A percentile compares a stretch with the other conserved stretches of the same genome.
Evolutionary conservation across 768 basidiomycete species (phyloP).

Genomic region (Boletus coccyginus): DNA sequence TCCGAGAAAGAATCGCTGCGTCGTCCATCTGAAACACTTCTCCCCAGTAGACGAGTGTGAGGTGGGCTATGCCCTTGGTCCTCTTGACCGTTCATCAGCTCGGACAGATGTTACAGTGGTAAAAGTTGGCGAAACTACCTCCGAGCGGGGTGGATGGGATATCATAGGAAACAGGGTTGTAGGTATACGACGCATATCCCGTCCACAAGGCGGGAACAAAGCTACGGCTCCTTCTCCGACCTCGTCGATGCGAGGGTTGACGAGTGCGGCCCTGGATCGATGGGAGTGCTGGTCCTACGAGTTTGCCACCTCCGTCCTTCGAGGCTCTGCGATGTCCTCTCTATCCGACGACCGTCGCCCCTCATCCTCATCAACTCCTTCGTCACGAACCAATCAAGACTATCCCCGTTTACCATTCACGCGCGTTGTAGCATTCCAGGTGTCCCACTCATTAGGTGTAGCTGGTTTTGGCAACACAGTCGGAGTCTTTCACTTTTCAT

Average conservation of each 20-base stretch:
- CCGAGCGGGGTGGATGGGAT: conserved; percentile 82
- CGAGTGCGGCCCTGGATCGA: conserved; percentile 63
- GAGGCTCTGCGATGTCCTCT: conserved; percentile 50
- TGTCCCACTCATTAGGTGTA: conserved; percentile 48
- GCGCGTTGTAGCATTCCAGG: conserved; percentile 61
- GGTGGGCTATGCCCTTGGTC: conserved; percentile 28
- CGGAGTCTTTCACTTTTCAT: conserved; percentile 26
- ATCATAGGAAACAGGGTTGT: conserved; percentile 52
- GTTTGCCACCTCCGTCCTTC: conserved; percentile 44
- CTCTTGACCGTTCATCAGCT: conserved; percentile 34
- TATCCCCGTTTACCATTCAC: conserved; percentile 75
- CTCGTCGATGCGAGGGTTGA: conserved; percentile 43
- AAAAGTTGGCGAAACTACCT: conserved; percentile 52
- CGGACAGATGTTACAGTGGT: conserved; percentile 53
- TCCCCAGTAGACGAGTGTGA: conserved; percentile 37
- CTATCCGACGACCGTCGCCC: conserved; percentile 32
- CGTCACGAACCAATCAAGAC: conserved; percentile 8
- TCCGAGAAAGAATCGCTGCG: conserved; percentile 65
- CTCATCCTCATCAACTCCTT: conserved; percentile 3
- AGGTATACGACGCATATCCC: conserved; percentile 68
- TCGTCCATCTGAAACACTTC: conserved; percentile 45
- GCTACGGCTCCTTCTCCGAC: conserved; percentile 11
- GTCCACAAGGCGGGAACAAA: conserved; percentile 37
- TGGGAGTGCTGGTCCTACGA: conserved; percentile 88
- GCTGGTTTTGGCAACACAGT: conserved; percentile 79